Base-by-base conservation (phyloP, 139 green algal genomes). In the Picochlorum costavermella region DNA sequence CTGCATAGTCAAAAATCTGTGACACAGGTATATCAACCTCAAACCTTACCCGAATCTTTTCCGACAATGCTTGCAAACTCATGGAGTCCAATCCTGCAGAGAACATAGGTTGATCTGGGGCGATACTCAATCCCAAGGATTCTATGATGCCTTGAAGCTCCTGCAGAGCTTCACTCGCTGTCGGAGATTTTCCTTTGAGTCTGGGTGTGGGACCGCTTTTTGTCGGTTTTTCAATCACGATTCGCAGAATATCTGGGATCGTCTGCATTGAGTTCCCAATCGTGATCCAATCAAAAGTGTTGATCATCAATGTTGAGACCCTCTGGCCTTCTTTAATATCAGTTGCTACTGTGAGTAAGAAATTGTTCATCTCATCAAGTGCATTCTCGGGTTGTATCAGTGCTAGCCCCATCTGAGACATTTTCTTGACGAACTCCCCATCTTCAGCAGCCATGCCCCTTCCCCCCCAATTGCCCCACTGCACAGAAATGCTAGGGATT, bases 381-480 rank as follows among this genome's bases (percentile, higher is more conserved):
- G 77, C 84, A 6, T 75, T 57, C 4, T 56, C 33, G 1, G 88
- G 79, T 16, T 74, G n/a, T 49, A 94, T 68, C 5, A 83, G 60
- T 13, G 78, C 81, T 43, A 92, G 78, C 6, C 88, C 88, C 26
- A 90, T 79, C 6, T 81, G 75, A 50, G 84, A 63, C 72, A 81
- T 75, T 36, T 63, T 49, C 40, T 74, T 25, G 6, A 75, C 55
- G 28, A 77, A 78, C 16, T 56, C 65, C 16, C 51, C 20, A 16
- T 65, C 69, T 8, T 53, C 37, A 1, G 73, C 64, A 4, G 76
- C 76, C 76, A 83, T 83, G 45, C 76, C 76, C 36, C 49, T 56
- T 17, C 74, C 71, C 2, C 63, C 71, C 78, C 78, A 84, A 26
- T 80, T 73, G 17, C 78, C 78, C 78, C 78, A 84, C 31, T 82